Percentiles rank a stretch among this genome's conserved stretches.
These are phyloP conservation scores for Lentinula aciculospora DNA, from an alignment of 768 basidiomycete genomes.

Conservation along the genomic window DNA sequence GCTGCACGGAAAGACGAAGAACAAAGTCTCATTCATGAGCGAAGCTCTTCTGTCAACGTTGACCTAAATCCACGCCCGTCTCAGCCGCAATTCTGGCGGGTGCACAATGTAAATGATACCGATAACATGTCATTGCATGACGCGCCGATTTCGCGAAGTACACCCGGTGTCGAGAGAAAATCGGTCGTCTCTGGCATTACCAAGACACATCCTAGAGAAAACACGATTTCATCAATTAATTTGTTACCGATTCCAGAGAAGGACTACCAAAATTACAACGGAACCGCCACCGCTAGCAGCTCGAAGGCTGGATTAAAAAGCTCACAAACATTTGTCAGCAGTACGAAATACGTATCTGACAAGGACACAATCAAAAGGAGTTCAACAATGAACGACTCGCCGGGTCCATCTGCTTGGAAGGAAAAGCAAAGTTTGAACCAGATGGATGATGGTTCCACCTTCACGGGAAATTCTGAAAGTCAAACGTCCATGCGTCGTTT, in stretches of 20 bases:
- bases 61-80: not conserved
- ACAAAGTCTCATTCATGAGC: not conserved
- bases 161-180: not conserved
- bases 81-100: conserved; percentile 3
- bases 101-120: not conserved
- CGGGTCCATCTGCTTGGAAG: not conserved
- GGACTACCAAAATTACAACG: not conserved
- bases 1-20: not conserved
- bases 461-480: not conserved
- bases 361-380: not conserved
- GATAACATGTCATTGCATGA: not conserved
- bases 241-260: not conserved
- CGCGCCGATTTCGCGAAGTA: not conserved
- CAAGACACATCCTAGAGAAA: not conserved
- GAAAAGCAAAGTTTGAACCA: not conserved
- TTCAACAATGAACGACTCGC: not conserved
- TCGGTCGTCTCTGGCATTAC: not conserved
- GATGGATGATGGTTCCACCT: not conserved
- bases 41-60: not conserved
- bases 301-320: not conserved
- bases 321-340: not conserved
- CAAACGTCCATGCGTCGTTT: not conserved
- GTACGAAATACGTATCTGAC: not conserved
- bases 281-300: not conserved
- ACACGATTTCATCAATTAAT: not conserved